Evolutionary conservation across 1,284 basidiomycete species (phyloP).

Genomic region (Farysia itapuensis): DNA sequence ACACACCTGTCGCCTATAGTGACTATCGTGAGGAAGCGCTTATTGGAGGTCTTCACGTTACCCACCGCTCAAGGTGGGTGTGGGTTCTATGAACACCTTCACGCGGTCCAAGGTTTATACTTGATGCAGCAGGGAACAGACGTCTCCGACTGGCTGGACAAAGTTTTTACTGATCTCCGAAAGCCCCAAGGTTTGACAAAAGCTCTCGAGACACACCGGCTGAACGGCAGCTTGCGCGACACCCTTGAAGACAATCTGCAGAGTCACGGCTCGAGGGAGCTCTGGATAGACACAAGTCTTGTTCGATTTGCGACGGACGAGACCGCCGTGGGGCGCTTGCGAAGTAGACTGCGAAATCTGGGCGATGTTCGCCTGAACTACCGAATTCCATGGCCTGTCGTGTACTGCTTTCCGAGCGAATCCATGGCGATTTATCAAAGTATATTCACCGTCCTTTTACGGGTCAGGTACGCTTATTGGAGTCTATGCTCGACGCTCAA

Average conservation of each 20-base stretch:
- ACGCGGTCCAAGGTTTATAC: conserved; percentile 24
- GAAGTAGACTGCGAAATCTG: conserved; percentile 12
- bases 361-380: conserved; percentile 23
- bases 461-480: conserved; percentile 20
- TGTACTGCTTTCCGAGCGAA: conserved; percentile 10
- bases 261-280: neutral
- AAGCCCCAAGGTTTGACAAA: conserved; percentile 7
- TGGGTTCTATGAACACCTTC: conserved; percentile 17
- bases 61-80: conserved; percentile 20
- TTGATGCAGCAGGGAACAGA: conserved; percentile 36
- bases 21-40: conserved; percentile 24
- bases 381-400: conserved; percentile 34
- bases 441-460: conserved; percentile 23
- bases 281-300: conserved; percentile 31
- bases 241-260: conserved; percentile 7
- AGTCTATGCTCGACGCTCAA: conserved; percentile 18
- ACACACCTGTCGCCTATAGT: conserved; percentile 28
- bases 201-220: conserved; percentile 10
- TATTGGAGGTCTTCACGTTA: conserved; percentile 19
- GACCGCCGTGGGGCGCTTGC: conserved; percentile 5
- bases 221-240: conserved; percentile 23
- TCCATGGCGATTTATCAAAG: conserved; percentile 27
- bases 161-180: conserved; percentile 23
- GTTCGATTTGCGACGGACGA: conserved; percentile 11
- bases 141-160: conserved; percentile 22